Evolutionary conservation across 495 filamentous ascomycete species (phyloP), one percentile per base, ranked within the genome.

Genomic region (Annulohypoxylon stygium): DNA sequence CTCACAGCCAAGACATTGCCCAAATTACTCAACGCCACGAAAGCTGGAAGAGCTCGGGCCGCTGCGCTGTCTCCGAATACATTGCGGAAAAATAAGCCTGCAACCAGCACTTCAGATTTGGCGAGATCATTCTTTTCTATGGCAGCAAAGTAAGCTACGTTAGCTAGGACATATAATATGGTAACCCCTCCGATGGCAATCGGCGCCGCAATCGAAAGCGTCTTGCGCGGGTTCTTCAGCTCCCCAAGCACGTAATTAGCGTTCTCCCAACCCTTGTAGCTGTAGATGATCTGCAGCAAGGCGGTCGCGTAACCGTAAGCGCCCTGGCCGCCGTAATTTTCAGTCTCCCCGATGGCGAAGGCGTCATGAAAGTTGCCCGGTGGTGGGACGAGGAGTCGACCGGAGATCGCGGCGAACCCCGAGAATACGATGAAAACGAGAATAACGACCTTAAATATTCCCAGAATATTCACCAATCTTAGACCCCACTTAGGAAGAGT

Each of bases 131-230:
- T 83, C 67, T 88, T 89, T 20, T 89, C 84, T 5, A 92, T 89
- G 0, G 88, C 91, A 4, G 88, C 89, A 68, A 93, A 92, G 78
- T 92, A 93, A 63, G 91, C 90, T 55, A 93, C 87, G 79, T 93
- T 92, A 74, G 86, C 87, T 25, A 92, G 76, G 79, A 93, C 88
- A 79, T 92, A 93, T 0, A 92, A 79, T 30, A 92, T 80, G 0
- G 87, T 86, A 25, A 92, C 90, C 8, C 84, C 83, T 26, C 79
- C 84, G 18, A 92, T 85, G 12, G 90, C 90, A 25, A 89, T 69
- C 0, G 88, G 90, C 0, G 89, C 91, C 1, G 90, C 91, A 59
- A 88, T 86, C 70, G 87, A 84, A 67, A 93, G 83, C 0, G 90
- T 92, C 51, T 86, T 85, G 16, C 85, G 83, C 0, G 90, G 90